Evolutionary conservation across 2,329 filamentous ascomycete species (phyloP).

Genomic region (Arthroderma sp.): DNA sequence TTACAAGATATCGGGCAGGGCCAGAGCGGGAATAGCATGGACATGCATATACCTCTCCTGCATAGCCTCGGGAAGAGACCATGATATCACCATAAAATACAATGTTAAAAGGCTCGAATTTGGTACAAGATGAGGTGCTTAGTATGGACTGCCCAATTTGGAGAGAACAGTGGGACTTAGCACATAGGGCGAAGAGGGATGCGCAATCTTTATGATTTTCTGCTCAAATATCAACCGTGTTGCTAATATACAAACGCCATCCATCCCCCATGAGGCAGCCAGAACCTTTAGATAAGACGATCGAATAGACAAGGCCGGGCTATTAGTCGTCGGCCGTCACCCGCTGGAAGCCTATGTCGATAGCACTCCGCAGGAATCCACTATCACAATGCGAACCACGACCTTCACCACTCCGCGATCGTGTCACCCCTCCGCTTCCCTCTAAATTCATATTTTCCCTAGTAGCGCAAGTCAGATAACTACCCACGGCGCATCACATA

Average conservation of each 20-base stretch:
- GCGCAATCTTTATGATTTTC: background rate
- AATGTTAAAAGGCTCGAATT: no score
- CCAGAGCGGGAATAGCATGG: no score
- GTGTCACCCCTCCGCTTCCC: constrained; percentile 81
- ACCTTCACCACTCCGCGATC: constrained; percentile 59
- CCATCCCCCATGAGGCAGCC: background rate
- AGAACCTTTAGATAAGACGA: background rate
- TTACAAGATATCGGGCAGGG: no score
- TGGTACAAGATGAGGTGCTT: no score
- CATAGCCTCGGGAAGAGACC: no score
- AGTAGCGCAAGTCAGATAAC: constrained; percentile 8
- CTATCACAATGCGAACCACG: background rate
- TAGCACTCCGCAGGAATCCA: background rate
- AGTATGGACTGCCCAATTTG: no score
- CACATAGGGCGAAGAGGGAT: no score
- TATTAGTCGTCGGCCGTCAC: background rate
- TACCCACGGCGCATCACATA: background rate
- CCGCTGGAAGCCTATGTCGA: background rate
- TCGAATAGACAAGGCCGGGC: background rate
- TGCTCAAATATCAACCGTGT: background rate
- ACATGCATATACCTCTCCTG: no score
- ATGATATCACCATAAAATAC: no score
- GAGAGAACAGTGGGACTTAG: no score
- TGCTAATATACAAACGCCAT: background rate
- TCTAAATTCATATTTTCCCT: constrained; percentile 79